phyloP scores from a whole-genome alignment of 2,329 filamentous ascomycete species.

The Fusarium miscanthi region DNA sequence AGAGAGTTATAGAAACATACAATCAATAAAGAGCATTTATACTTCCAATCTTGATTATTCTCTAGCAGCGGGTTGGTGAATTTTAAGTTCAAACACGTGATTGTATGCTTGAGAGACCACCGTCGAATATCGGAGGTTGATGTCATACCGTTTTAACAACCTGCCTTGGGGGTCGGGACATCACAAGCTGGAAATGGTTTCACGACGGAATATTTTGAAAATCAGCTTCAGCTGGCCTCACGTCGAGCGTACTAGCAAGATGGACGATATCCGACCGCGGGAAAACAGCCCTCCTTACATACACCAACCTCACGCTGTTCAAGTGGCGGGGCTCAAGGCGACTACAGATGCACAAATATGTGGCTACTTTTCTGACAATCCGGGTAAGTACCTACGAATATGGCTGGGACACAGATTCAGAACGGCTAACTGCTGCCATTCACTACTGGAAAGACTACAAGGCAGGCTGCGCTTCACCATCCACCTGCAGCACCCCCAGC shows the following conservation, averaged over 20 bases:
- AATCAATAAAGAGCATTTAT: rapidly evolving
- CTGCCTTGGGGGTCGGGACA: rapidly evolving
- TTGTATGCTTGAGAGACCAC: rapidly evolving
- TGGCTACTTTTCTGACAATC: neutral
- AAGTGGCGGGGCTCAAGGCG: too few species aligned
- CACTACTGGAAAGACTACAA: neutral
- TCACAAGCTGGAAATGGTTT: neutral
- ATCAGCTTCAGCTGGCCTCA: neutral
- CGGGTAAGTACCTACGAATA: rapidly evolving
- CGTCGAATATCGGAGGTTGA: neutral
- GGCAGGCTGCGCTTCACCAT: neutral
- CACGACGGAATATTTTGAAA: rapidly evolving
- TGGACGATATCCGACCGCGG: rapidly evolving
- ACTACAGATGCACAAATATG: neutral
- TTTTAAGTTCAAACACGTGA: neutral
- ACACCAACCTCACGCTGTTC: rapidly evolving
- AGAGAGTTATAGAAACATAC: neutral
- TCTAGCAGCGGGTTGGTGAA: neutral
- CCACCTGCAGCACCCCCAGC: neutral
- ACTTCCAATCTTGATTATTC: neutral
- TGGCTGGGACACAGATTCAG: rapidly evolving
- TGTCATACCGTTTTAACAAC: neutral
- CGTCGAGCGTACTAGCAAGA: rapidly evolving
- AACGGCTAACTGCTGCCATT: neutral
- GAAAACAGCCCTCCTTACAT: neutral